Evolutionary conservation across 805 yeast species (phyloP), one percentile per base, ranked within the genome.

Genomic region (Candida golubevii): DNA sequence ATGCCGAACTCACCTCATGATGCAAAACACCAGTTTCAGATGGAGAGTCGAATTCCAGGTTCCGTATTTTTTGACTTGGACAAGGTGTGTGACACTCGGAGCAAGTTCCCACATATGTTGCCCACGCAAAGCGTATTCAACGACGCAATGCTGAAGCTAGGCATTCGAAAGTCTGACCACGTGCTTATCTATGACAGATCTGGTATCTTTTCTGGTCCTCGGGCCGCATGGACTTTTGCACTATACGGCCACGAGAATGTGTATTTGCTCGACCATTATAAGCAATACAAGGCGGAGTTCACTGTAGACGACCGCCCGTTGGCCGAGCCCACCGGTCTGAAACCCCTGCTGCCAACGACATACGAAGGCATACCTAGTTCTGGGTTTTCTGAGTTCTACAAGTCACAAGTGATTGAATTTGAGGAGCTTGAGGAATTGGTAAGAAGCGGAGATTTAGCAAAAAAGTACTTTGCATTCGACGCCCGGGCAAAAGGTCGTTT

Each of bases 221-320:
- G 99, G 53, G 95, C 86, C 13, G 90, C 89, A 0, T 93, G 97
- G 97, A 88, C 90, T 54, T 75, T 93, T 56, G 75, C 81, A 32
- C 69, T 85, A 0, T 88, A 85, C 61, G 91, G 91, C 7, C 97
- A 90, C 61, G 66, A 78, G 39, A 65, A 78, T 31, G 84, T 89
- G 23, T 75, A 71, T 50, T 58, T 91, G 38, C 73, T 91, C 50
- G 85, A 93, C 66, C 85, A 85, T 49, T 91, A 70, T 53, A 75
- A 69, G 11, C 57, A 56, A 18, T 87, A 83, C 61, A 68, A 75
- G 49, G 49, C 59, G 12, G 77, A 77, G 4, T 74, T 68, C 35
- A 62, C 59, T 26, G 60, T 47, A 33, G 55, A 39, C n/a, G 48
- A 8, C 34, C 13, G 40, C 8, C 28, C 15, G 11, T 15, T 38